phyloP scores from a whole-genome alignment of 148 eudicot species.

The Mesembryanthemum crystallinum region DNA sequence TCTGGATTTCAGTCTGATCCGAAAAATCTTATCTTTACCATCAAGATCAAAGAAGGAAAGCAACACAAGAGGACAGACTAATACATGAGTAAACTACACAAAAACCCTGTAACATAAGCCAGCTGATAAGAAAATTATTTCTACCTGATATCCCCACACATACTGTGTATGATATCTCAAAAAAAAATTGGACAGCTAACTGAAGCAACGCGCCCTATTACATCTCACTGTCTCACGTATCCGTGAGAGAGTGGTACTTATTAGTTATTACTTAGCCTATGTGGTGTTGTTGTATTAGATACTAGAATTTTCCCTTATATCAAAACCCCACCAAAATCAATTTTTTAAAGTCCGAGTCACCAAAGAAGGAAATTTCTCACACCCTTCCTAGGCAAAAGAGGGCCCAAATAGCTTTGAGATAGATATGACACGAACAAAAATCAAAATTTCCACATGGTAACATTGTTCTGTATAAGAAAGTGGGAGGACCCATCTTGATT shows the following conservation, averaged over 20 bases:
- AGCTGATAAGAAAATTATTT: too few species aligned
- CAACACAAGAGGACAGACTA: neutral
- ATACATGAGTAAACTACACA: neutral
- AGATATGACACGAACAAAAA: slow-evolving; percentile 19
- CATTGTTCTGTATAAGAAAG: slow-evolving; percentile 26
- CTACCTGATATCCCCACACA: too few species aligned
- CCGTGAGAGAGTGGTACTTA: neutral
- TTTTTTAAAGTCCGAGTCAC: slow-evolving; percentile 12
- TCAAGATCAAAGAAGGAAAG: slow-evolving; percentile 16
- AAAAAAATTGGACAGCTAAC: too few species aligned
- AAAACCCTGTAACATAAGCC: neutral
- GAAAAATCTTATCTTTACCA: slow-evolving; percentile 23
- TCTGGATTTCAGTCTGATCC: slow-evolving; percentile 16
- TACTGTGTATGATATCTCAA: too few species aligned
- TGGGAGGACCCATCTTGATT: slow-evolving; percentile 41
- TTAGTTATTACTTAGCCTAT: too few species aligned
- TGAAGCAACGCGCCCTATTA: too few species aligned
- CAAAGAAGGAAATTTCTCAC: slow-evolving; percentile 16
- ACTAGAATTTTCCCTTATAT: neutral
- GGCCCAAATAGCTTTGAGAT: slow-evolving; percentile 22
- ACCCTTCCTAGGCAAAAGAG: slow-evolving; percentile 5
- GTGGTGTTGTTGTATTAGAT: neutral
- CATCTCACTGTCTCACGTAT: neutral
- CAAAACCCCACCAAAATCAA: slow-evolving; percentile 9
- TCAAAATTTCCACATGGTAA: slow-evolving; percentile 32